Base-by-base conservation (phyloP, 1,284 basidiomycete genomes). In the Rhizopogon hawkerae region DNA sequence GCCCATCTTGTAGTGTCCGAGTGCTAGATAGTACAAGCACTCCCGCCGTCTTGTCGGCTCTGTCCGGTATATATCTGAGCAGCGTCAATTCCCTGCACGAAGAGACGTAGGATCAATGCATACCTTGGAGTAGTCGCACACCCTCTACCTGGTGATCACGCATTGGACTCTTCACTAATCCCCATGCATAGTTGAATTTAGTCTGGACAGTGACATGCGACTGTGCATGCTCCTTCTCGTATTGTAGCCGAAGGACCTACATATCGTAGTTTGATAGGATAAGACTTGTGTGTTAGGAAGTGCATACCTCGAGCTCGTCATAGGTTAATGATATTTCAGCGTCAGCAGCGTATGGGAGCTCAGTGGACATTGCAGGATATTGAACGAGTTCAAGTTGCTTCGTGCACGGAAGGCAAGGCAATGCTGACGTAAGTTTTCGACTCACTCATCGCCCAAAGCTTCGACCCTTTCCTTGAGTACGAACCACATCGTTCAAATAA, bases 161-260 rank as follows among this genome's bases (percentile, higher is more conserved):
- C 58, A 81, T 71, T 34, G 85, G 84, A 56, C 89, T 91, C 76
- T 96, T 96, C 49, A 96, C 89, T 29, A 96, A 75, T 3, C 93
- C 95, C 92, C 92, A 94, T 54, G 94, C 89, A 68, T 89, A 95
- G 73, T 98, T 98, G 76, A 99, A 99, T 69, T 93, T 96, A 47
- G 92, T 95, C 72, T 99, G 96, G 2, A 89, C 82, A 2, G 92
- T 92, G 50, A 96, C 80, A 67, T 97, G 92, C 35, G 84, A 81
- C 56, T 91, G 83, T 2, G 79, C 72, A 24, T 84, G 74, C 66
- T 98, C 93, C 66, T 85, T 89, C 74, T 92, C 81, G 70, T 95
- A 95, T 64, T 97, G 94, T 51, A 79, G 63, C 50, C 83, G 75
- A 38, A 97, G 73, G 7, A 94, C 90, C 90, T 93, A 58, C 36